Evolutionary conservation across 1,284 basidiomycete genomes (phyloP), one percentile per base, ranked within the genome.

Genomic region (Leccinum angustisporum): DNA sequence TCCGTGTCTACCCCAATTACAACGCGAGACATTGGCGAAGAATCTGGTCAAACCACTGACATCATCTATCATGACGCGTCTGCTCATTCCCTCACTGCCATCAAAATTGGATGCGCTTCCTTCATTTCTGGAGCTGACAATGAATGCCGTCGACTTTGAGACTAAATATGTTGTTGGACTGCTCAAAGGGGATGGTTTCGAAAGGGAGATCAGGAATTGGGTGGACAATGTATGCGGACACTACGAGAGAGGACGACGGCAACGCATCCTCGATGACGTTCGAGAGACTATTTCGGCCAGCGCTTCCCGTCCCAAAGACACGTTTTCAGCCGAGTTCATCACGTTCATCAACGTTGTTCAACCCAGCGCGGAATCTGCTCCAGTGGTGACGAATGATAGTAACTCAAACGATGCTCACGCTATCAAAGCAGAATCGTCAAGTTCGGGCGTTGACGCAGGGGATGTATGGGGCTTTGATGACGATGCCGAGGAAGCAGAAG

Each of bases 181-280:
- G 61, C 76, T 87, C 9, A 81, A 82, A 14, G 83, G 82, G 55
- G 81, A 80, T 4, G 62, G 66, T 6, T 76, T 77, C 7, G 85
- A 88, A 52, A 77, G 77, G 38, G 78, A 84, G 18, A 80, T 91
- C 57, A 80, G 81, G 71, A 65, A 72, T 5, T 93, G 91, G 91
- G 82, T 80, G 4, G 80, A 85, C 58, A 81, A 81, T 3, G 78
- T 90, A 18, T 81, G 83, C 33, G 76, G 81, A 3, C 91, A 93
- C 73, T 93, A 91, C 68, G 91, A 92, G 72, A 83, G 85, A 62
- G 84, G 85, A 68, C 76, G 90, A 65, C 80, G 91, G 8, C 76
- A 83, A 33, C 78, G 81, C 57, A 82, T 92, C 54, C 78, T 92
- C n/a, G 83, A 88, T 43, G 71, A 72, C 6, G 79, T 83, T 18